Evolutionary conservation across 2,329 filamentous ascomycete genomes (phyloP).

Genomic region (Aspergillus texensis): DNA sequence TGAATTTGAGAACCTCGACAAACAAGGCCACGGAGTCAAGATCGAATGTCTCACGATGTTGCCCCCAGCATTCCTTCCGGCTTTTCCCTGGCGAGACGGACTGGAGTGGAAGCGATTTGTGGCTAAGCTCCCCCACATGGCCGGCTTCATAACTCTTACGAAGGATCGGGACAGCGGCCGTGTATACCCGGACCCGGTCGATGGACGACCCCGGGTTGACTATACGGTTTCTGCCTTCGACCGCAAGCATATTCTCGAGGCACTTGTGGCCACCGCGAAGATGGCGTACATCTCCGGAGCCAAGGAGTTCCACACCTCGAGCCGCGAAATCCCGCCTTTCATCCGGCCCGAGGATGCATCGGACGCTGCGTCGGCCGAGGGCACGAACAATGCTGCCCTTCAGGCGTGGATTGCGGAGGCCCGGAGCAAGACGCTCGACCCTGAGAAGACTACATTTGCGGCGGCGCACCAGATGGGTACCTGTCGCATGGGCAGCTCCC

Average conservation of each 20-base stretch:
- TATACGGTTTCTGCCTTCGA: conserved; percentile 76
- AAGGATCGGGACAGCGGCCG: conserved; percentile 76
- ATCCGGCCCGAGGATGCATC: conserved; percentile 43
- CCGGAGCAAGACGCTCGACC: conserved; percentile 47
- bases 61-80: conserved; percentile 65
- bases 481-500: conserved; percentile 50
- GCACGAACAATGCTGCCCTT: conserved; percentile 58
- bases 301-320: conserved; percentile 71
- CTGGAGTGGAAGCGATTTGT: conserved; percentile 72
- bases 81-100: conserved; percentile 68
- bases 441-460: conserved; percentile 48
- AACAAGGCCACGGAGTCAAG: conserved; percentile 78
- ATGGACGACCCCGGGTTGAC: conserved; percentile 66
- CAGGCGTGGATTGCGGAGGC: conserved; percentile 58
- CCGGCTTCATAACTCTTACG: conserved; percentile 71
- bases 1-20: conserved; percentile 80
- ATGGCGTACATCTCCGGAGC: conserved; percentile 79
- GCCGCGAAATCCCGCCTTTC: conserved; percentile 68
- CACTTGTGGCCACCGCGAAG: conserved; percentile 70
- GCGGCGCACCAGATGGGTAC: conserved; percentile 57
- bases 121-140: conserved; percentile 69
- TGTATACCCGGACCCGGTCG: conserved; percentile 71
- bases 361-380: conserved; percentile 35
- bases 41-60: conserved; percentile 77
- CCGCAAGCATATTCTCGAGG: conserved; percentile 70